Conservation (phyloP, 495 filamentous ascomycete genomes). For the Darksidea phi region DNA sequence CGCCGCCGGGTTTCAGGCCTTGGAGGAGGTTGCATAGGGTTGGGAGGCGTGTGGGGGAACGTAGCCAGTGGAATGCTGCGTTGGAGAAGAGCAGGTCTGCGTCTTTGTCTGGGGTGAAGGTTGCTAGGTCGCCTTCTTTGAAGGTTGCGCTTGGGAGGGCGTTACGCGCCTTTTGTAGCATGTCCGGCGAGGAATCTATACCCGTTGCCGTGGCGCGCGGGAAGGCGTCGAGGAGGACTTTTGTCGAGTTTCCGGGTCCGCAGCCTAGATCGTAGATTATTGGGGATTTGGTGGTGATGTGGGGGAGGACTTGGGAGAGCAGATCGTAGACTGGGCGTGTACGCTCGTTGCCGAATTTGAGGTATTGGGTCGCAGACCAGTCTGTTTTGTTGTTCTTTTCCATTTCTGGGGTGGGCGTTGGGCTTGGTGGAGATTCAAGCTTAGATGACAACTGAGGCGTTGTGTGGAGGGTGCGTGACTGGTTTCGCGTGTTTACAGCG, state of each 20-base stretch:
- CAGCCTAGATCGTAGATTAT: constrained; percentile 56
- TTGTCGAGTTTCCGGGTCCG: constrained; percentile 56
- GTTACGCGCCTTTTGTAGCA: constrained; percentile 51
- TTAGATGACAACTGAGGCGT: background rate
- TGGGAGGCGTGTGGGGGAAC: constrained; percentile 44
- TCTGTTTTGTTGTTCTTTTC: constrained; percentile 21
- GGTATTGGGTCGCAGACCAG: constrained; percentile 52
- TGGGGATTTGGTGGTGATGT: constrained; percentile 6
- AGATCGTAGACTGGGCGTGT: constrained; percentile 51
- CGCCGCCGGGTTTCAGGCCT: constrained; percentile 45
- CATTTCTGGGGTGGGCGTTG: background rate
- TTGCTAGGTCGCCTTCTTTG: constrained; percentile 34
- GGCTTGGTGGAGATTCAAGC: too few species aligned
- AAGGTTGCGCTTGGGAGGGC: constrained; percentile 13
- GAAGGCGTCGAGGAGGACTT: constrained; percentile 47
- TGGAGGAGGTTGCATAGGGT: constrained; percentile 47
- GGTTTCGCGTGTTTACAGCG: background rate
- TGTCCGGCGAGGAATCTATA: constrained; percentile 55
- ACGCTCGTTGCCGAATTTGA: constrained; percentile 51
- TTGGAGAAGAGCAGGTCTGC: constrained; percentile 54
- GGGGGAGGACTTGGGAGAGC: constrained; percentile 45
- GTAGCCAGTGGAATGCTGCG: constrained; percentile 58
- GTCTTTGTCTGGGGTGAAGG: constrained; percentile 40
- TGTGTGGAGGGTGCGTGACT: background rate
- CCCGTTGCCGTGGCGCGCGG: constrained; percentile 50